Evolutionary conservation across 2,329 filamentous ascomycete genomes (phyloP), one percentile per base, ranked within the genome.

Genomic region (Xylaria sp.): DNA sequence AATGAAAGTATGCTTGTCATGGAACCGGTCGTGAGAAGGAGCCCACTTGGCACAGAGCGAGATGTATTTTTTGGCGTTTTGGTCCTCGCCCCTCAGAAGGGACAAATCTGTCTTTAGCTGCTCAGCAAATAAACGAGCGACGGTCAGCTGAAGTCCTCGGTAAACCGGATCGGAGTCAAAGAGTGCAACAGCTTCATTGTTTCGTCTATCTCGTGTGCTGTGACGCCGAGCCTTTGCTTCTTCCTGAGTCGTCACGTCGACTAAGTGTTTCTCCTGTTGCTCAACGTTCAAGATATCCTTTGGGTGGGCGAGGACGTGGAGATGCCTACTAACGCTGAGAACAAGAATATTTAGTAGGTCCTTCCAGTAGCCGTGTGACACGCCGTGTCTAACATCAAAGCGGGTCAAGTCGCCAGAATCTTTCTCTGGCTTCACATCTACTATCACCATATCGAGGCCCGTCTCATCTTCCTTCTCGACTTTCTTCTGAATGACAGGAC

Each of bases 321-420:
- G 80, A 73, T 84, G 78, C 25, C 80, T 78, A 59, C 86, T 83
- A 28, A 81, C 84, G 0, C 83, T 82, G 2, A 90, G 79, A 0
- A 81, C 84, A 0, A 89, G 79, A 2, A 89, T 80, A 70, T 89
- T 89, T 2, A 89, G 77, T 3, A 89, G 77, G 72, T 89, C 87
- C 70, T 89, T 89, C 86, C 86, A 90, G 76, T 89, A 89, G 0
- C 87, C 86, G 60, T 89, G 87, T 4, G 87, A 79, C 2, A 86
- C 81, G 0, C 84, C 83, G 43, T 85, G 75, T 53, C 77, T 76
- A 18, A 85, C 80, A 45, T 87, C 82, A 64, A 81, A 81, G 9
- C 74, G 75, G 13, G 74, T 59, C 0, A 72, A 66, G 8, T 81
- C 80, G 18, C 83, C 81, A 15, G 80, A 76, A 77, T 66, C 67